Evolutionary conservation across 2,329 filamentous ascomycete species (phyloP).

Genomic region (Ascochyta lentis): DNA sequence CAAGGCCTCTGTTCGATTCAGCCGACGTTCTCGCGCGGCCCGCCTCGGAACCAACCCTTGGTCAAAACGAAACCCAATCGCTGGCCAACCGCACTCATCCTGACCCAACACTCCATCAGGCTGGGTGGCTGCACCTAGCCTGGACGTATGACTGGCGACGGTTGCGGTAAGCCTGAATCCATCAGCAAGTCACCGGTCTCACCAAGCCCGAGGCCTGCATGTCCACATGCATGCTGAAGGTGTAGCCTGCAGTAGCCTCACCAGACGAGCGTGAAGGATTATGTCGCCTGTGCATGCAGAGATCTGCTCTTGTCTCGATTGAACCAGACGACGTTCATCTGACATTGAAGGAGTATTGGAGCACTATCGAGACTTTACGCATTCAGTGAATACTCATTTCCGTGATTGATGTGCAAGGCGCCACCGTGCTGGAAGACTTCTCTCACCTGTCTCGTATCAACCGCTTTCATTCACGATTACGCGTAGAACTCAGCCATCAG

Average conservation of each 20-base stretch:
- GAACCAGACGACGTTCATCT: background rate
- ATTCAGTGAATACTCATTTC: background rate
- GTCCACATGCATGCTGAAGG: constrained; percentile 25
- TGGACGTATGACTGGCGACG: constrained; percentile 5
- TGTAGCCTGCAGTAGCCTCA: constrained; percentile 32
- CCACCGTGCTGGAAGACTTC: background rate
- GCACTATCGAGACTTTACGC: background rate
- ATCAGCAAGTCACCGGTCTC: constrained; percentile 28
- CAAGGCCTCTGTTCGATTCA: background rate
- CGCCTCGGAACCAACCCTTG: background rate
- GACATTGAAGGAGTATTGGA: constrained; percentile 6
- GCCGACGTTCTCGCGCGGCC: constrained; percentile 9
- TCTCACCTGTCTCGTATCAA: background rate
- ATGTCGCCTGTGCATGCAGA: constrained; percentile 4
- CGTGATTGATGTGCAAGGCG: background rate
- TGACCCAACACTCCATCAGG: constrained; percentile 17
- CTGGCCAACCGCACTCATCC: constrained; percentile 23
- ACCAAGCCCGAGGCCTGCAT: constrained; percentile 29
- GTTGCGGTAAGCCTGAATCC: constrained; percentile 18
- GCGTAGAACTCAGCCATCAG: constrained; percentile 2
- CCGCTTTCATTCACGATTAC: background rate
- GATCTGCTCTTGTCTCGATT: constrained; percentile 2
- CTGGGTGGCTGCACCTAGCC: constrained; percentile 1
- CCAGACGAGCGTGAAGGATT: constrained; percentile 19
- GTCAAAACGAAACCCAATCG: constrained; percentile 4